Evolutionary conservation across 495 filamentous ascomycete species (phyloP).

Genomic region (Talaromyces stipitatus): DNA sequence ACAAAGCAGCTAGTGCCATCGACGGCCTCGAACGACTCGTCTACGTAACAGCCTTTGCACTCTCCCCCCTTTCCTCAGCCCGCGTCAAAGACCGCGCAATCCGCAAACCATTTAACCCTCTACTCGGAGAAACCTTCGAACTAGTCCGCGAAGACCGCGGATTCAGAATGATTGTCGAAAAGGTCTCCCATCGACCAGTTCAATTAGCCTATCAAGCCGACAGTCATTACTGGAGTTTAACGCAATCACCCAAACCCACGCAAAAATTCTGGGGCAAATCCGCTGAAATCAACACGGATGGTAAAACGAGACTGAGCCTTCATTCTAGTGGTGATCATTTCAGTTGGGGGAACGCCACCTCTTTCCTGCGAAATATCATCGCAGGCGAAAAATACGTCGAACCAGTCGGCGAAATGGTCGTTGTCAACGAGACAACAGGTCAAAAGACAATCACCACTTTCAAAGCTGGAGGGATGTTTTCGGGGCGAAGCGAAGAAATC

Average conservation of each 20-base stretch:
- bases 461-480: slow-evolving; percentile 92
- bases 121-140: slow-evolving; percentile 94
- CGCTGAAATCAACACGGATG: slow-evolving; percentile 86
- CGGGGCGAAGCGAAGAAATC: slow-evolving; percentile 87
- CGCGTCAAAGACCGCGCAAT: slow-evolving; percentile 85
- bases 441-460: slow-evolving; percentile 76
- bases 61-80: slow-evolving; percentile 70
- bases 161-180: slow-evolving; percentile 86
- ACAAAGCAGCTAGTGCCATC: slow-evolving; percentile 55
- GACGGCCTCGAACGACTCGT: slow-evolving; percentile 63
- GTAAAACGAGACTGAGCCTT: slow-evolving; percentile 66
- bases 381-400: slow-evolving; percentile 98
- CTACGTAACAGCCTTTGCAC: slow-evolving; percentile 82
- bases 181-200: slow-evolving; percentile 87
- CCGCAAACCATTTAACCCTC: slow-evolving; percentile 96
- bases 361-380: slow-evolving; percentile 91
- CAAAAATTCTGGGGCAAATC: slow-evolving; percentile 99
- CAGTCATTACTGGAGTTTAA: slow-evolving; percentile 69
- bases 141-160: slow-evolving; percentile 82
- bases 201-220: slow-evolving; percentile 92
- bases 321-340: slow-evolving; percentile 68
- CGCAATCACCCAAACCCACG: slow-evolving; percentile 76
- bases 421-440: slow-evolving; percentile 73
- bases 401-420: slow-evolving; percentile 78
- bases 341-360: slow-evolving; percentile 76